Evolutionary conservation across 2,329 filamentous ascomycete genomes (phyloP).

Genomic region (Scleromitrula shiraiana): DNA sequence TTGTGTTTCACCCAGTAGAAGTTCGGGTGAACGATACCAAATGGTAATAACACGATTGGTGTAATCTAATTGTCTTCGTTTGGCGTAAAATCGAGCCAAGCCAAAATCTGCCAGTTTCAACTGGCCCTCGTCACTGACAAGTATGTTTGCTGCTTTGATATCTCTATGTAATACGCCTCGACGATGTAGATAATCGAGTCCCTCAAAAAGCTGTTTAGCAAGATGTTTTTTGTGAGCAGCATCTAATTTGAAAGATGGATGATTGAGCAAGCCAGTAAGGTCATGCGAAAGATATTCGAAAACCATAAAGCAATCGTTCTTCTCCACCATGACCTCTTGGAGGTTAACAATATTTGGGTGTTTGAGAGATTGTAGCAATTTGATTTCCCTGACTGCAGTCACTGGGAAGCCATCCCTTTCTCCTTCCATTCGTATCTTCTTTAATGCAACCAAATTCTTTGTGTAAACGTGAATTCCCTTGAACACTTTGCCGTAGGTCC

Average conservation of each 20-base stretch:
- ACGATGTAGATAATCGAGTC: slow-evolving; percentile 85
- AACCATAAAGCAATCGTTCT: slow-evolving; percentile 99
- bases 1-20: slow-evolving; percentile 83
- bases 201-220: slow-evolving; percentile 86
- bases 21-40: slow-evolving; percentile 89
- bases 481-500: slow-evolving; percentile 93
- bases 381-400: slow-evolving; percentile 85
- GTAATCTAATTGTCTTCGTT: slow-evolving; percentile 85
- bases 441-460: slow-evolving; percentile 72
- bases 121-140: slow-evolving; percentile 82
- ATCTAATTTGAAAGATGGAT: slow-evolving; percentile 82
- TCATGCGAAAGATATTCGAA: slow-evolving; percentile 98
- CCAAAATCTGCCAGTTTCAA: slow-evolving; percentile 95
- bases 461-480: slow-evolving; percentile 93
- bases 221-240: slow-evolving; percentile 86
- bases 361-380: slow-evolving; percentile 77
- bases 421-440: slow-evolving; percentile 89
- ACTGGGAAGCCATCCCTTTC: slow-evolving; percentile 87
- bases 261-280: slow-evolving; percentile 87
- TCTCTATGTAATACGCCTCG: slow-evolving; percentile 93
- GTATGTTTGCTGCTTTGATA: slow-evolving; percentile 96
- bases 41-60: slow-evolving; percentile 98
- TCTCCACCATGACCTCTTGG: slow-evolving; percentile 94
- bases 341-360: slow-evolving; percentile 77
- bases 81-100: slow-evolving; percentile 90